Conservation (phyloP, 2,329 filamentous ascomycete genomes). For the Cadophora malorum region DNA sequence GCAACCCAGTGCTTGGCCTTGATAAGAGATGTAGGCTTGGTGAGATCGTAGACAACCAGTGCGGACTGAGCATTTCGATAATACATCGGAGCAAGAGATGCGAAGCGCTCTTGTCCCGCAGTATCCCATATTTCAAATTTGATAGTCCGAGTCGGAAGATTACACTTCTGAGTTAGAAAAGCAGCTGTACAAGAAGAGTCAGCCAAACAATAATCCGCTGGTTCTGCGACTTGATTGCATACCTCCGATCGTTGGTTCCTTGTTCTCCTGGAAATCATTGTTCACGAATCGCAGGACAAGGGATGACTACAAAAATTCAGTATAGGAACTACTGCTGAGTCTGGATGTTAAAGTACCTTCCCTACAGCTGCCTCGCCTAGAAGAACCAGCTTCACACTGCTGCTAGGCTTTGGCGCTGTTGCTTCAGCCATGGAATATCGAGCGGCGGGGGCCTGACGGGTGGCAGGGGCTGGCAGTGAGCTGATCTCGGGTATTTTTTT, state of each 20-base stretch:
- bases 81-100: constrained; percentile 97
- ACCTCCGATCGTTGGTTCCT: constrained; percentile 99
- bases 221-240: constrained; percentile 45
- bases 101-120: constrained; percentile 96
- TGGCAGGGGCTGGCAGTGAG: background rate
- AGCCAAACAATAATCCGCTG: constrained; percentile 15
- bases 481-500: background rate
- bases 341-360: constrained; percentile 70
- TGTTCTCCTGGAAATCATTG: constrained; percentile 99
- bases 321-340: background rate
- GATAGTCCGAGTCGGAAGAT: constrained; percentile 89
- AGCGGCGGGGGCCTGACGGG: constrained; percentile 6
- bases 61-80: constrained; percentile 98
- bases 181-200: constrained; percentile 66
- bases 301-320: constrained; percentile 71
- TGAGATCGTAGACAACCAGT: constrained; percentile 97
- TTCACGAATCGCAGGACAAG: constrained; percentile 98
- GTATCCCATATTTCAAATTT: constrained; percentile 99
- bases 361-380: constrained; percentile 97
- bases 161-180: constrained; percentile 98
- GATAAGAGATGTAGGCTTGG: constrained; percentile 91
- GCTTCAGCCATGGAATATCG: constrained; percentile 69
- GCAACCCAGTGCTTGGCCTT: constrained; percentile 99
- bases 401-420: constrained; percentile 89
- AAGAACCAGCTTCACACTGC: constrained; percentile 98